Evolutionary conservation across 2,329 filamentous ascomycete genomes (phyloP), one percentile per base, ranked within the genome.

Genomic region (Apiospora rasikravindrae): DNA sequence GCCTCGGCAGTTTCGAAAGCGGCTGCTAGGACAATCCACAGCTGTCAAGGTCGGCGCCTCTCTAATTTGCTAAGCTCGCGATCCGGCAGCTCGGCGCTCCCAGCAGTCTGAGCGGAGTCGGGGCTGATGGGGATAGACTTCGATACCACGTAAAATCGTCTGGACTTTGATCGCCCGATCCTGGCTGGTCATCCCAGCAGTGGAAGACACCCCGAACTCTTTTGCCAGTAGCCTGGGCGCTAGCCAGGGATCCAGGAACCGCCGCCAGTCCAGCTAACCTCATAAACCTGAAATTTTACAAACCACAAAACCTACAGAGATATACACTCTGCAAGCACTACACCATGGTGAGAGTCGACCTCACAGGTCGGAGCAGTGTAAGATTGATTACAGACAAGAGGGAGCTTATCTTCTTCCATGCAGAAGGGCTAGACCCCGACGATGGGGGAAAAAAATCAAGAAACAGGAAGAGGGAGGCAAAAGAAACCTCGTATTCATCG

Each of bases 191-290:
- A 61, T 61, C 53, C 53, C 53, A 61, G 51, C 6, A 10, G 24
- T 16, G 24, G 26, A 29, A 57, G 33, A 14, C 4, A 26, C 51
- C 16, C 53, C 53, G 53, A 61, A 61, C 53, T 61, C 53, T 64
- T 64, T n/a, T 40, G 19, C 57, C 57, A 64, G 57, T 64, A n/a
- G 33, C 4, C 22, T 1, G 8, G 19, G 8, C 57, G 40, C 13
- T 64, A 64, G 57, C 57, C 57, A 37, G 57, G 57, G 57, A 64
- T 64, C 57, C 57, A 64, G 57, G 57, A 40, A 40, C 57, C 57
- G 33, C 57, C 57, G 57, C 26, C 33, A n/a, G 22, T 7, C 19
- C 33, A 40, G 5, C 57, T 40, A 64, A 40, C 11, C 57, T 64
- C 40, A 40, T 33, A 40, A 37, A 61, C 53, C 53, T 61, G 53